phyloP scores from a whole-genome alignment of 2,329 filamentous ascomycete species.

The Neofusicoccum cordaticola region DNA sequence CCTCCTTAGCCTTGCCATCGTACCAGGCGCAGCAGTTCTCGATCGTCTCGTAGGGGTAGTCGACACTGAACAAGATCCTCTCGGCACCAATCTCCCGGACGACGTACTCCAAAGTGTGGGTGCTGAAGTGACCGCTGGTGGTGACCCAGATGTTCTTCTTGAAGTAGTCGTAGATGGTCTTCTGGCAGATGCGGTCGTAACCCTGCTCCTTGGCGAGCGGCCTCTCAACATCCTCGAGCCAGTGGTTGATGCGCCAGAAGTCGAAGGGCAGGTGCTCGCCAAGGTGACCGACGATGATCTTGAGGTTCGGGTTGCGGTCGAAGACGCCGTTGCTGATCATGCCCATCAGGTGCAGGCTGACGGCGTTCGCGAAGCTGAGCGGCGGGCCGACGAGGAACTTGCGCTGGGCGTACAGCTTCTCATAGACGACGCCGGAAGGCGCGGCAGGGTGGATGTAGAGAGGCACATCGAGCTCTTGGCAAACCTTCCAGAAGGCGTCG shows the following conservation, averaged over 20 bases:
- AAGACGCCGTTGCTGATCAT: slow-evolving; percentile 53
- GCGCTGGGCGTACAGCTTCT: slow-evolving; percentile 58
- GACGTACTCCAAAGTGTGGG: slow-evolving; percentile 51
- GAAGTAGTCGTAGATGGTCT: slow-evolving; percentile 53
- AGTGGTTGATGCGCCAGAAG: slow-evolving; percentile 44
- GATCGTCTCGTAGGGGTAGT: slow-evolving; percentile 53
- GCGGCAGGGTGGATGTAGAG: slow-evolving; percentile 63
- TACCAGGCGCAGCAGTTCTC: slow-evolving; percentile 45
- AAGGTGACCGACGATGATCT: slow-evolving; percentile 49
- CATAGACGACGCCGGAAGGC: slow-evolving; percentile 53
- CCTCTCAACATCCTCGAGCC: slow-evolving; percentile 57
- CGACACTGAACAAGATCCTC: slow-evolving; percentile 52
- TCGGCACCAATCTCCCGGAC: slow-evolving; percentile 50
- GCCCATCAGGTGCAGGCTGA: slow-evolving; percentile 56
- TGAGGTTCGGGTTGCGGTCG: slow-evolving; percentile 46
- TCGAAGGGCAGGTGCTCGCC: slow-evolving; percentile 52
- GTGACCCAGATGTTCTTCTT: slow-evolving; percentile 57
- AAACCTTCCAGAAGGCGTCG: slow-evolving; percentile 60
- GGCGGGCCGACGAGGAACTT: slow-evolving; percentile 56
- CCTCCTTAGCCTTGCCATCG: slow-evolving; percentile 40
- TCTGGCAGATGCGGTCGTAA: slow-evolving; percentile 41
- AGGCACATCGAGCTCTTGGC: slow-evolving; percentile 60
- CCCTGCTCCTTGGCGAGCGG: slow-evolving; percentile 34
- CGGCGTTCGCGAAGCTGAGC: slow-evolving; percentile 45
- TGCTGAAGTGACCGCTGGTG: slow-evolving; percentile 57